These are phyloP conservation scores for Phragmites australis DNA, from an alignment of 176 grass and related monocot genomes.

Conservation along the genomic window DNA sequence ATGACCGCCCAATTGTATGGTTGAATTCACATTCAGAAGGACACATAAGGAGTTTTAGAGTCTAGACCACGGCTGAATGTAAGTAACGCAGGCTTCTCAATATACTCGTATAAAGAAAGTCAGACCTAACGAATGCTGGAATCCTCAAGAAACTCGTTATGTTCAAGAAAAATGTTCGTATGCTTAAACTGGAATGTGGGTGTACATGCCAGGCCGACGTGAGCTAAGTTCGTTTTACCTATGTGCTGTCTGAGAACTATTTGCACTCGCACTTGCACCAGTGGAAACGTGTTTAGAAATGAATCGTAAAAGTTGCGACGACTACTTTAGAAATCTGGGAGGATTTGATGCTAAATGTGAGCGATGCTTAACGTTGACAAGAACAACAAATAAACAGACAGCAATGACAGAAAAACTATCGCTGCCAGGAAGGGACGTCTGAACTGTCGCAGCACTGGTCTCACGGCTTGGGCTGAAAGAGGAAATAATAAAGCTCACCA, in stretches of 20 bases:
- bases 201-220: neutral
- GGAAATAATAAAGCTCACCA: neutral
- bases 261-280: neutral
- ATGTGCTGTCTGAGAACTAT: neutral
- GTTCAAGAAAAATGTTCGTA: neutral
- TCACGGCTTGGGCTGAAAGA: neutral
- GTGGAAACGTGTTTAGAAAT: neutral
- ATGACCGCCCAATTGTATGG: neutral
- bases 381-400: neutral
- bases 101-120: neutral
- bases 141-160: neutral
- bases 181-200: neutral
- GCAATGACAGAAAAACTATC: neutral
- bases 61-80: neutral
- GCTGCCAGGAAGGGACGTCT: neutral
- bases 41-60: neutral
- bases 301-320: neutral
- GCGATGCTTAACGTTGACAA: neutral
- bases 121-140: neutral
- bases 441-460: neutral
- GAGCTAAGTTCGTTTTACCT: neutral
- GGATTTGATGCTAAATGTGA: neutral
- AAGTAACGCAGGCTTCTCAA: neutral
- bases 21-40: neutral
- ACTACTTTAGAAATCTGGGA: neutral